Conservation (phyloP, 768 basidiomycete genomes). For the Floccularia luteovirens region DNA sequence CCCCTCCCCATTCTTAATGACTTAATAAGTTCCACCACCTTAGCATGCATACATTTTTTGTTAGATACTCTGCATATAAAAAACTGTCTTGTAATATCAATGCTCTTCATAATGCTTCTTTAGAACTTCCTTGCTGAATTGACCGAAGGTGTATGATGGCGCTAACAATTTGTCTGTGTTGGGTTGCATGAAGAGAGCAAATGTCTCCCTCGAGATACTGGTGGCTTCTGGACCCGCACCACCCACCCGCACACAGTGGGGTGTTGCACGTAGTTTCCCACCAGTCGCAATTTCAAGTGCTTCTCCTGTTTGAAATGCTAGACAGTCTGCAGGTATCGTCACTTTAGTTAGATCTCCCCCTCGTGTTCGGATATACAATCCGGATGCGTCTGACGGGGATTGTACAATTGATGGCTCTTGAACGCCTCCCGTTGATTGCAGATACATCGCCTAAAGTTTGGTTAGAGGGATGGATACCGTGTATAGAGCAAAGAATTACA, state of each 20-base stretch:
- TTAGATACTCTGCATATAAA: neutral
- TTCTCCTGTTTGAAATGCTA: conserved; percentile 97
- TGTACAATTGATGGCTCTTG: conserved; percentile 40
- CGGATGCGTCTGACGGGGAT: conserved; percentile 70
- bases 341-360: conserved; percentile 76
- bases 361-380: conserved; percentile 87
- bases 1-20: conserved; percentile 13
- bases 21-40: neutral
- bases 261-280: conserved; percentile 79
- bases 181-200: conserved; percentile 87
- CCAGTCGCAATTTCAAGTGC: conserved; percentile 87
- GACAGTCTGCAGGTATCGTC: conserved; percentile 73
- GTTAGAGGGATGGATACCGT: neutral
- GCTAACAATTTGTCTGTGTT: conserved; percentile 73
- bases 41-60: neutral
- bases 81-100: conserved; percentile 16
- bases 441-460: conserved; percentile 68
- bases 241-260: conserved; percentile 90
- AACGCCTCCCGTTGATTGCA: conserved; percentile 37
- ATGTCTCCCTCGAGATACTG: conserved; percentile 75
- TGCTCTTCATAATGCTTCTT: conserved; percentile 38
- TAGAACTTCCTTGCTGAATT: conserved; percentile 83
- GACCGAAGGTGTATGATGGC: conserved; percentile 71
- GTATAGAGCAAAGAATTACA: conserved; percentile 28
- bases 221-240: conserved; percentile 29